Conservation (phyloP, 2,329 filamentous ascomycete species). For the Colletotrichum sojae region DNA sequence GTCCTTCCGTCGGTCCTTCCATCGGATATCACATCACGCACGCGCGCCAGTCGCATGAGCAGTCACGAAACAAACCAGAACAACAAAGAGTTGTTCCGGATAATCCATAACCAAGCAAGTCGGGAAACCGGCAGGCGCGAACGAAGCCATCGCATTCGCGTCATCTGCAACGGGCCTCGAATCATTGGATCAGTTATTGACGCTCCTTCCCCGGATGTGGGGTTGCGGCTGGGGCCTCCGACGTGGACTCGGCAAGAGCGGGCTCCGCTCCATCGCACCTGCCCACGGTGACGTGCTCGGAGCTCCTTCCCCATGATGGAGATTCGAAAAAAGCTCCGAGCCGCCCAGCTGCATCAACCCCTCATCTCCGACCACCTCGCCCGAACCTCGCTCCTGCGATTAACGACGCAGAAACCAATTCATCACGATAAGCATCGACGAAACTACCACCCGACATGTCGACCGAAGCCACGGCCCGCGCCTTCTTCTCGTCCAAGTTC, state of each 20-base stretch:
- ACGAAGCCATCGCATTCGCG: not conserved
- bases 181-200: too few species aligned
- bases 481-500: slow-evolving; percentile 83
- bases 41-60: not conserved
- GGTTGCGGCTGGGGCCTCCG: not conserved
- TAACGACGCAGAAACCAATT: not conserved
- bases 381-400: not conserved
- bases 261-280: slow-evolving; percentile 9
- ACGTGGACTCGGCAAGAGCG: slow-evolving; percentile 20
- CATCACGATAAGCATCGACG: not conserved
- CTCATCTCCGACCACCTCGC: slow-evolving; percentile 37
- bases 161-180: slow-evolving; percentile 11
- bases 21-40: not conserved
- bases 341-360: slow-evolving; percentile 12
- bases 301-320: slow-evolving; percentile 16
- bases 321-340: slow-evolving; percentile 31
- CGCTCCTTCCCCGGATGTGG: too few species aligned
- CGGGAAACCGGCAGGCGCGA: not conserved
- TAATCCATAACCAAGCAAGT: not conserved
- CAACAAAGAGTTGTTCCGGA: not conserved
- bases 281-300: slow-evolving; percentile 31
- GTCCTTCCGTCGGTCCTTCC: not conserved
- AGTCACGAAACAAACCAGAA: not conserved
- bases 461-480: slow-evolving; percentile 79
- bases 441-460: slow-evolving; percentile 59